These are phyloP conservation scores for Hanseniaspora thailandica DNA, from an alignment of 805 yeast genomes.

Conservation along the genomic window DNA sequence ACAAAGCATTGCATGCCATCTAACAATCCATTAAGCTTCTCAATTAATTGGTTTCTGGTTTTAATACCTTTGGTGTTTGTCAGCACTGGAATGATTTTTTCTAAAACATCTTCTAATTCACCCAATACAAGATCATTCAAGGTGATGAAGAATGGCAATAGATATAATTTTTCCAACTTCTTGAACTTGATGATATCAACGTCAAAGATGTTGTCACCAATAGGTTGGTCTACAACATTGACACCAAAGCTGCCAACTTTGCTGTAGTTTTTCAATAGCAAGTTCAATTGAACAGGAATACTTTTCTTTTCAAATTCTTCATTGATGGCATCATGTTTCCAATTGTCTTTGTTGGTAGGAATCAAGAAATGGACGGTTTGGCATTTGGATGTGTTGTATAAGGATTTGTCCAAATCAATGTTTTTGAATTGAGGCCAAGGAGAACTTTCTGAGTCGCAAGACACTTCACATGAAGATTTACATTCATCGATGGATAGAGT, in stretches of 20 bases:
- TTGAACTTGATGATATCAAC: neutral
- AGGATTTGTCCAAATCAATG: conserved; percentile 27
- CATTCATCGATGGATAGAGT: neutral
- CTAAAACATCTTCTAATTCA: conserved; percentile 37
- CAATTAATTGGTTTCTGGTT: conserved; percentile 18
- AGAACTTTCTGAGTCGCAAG: neutral
- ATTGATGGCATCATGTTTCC: conserved; percentile 62
- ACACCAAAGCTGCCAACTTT: conserved; percentile 24
- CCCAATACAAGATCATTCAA: conserved; percentile 32
- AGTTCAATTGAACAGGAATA: conserved; percentile 32
- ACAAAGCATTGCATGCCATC: conserved; percentile 25
- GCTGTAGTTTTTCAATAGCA: conserved; percentile 32
- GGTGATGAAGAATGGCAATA: conserved; percentile 11
- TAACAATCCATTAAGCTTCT: conserved; percentile 16
- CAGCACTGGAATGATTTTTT: conserved; percentile 35
- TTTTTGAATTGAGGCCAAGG: conserved; percentile 18
- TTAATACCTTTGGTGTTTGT: conserved; percentile 22
- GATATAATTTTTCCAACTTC: conserved; percentile 8
- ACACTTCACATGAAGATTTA: conserved; percentile 1
- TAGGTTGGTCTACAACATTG: conserved; percentile 6
- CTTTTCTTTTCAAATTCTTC: conserved; percentile 34
- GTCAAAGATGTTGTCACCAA: conserved; percentile 12
- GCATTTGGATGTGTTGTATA: conserved; percentile 64
- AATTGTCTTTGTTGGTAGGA: conserved; percentile 74
- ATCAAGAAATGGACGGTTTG: conserved; percentile 63